Percentiles rank a stretch among this genome's conserved stretches.
These are phyloP conservation scores for Cardiospermum halicacabum DNA, from an alignment of 345 rosid species.

Conservation along the genomic window DNA sequence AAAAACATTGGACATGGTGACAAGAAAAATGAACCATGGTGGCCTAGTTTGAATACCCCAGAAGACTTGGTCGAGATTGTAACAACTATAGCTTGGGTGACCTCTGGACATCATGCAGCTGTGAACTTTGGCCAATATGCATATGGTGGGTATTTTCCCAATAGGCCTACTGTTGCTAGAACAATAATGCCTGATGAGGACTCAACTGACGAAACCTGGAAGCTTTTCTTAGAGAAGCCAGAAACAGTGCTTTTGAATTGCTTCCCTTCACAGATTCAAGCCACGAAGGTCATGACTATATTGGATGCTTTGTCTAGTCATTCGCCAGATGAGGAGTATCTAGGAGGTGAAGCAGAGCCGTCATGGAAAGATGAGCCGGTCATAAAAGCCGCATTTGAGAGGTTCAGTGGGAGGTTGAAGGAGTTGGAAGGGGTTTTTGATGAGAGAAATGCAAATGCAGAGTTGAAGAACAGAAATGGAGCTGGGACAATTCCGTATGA, in stretches of 20 bases:
- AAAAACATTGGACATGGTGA: slow-evolving; percentile 46
- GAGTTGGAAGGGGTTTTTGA: slow-evolving; percentile 32
- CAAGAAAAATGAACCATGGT: slow-evolving; percentile 44
- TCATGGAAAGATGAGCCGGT: slow-evolving; percentile 26
- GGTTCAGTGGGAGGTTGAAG: slow-evolving; percentile 27
- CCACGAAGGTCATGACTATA: slow-evolving; percentile 37
- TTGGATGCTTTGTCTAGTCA: slow-evolving; percentile 34
- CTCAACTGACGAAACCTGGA: slow-evolving; percentile 27
- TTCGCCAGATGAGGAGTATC: slow-evolving; percentile 49
- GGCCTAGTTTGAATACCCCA: slow-evolving; percentile 36
- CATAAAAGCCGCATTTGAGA: slow-evolving; percentile 29
- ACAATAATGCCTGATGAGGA: slow-evolving; percentile 40
- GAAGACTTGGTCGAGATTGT: slow-evolving; percentile 26
- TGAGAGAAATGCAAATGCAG: slow-evolving; percentile 23
- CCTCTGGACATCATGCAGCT: slow-evolving; percentile 47
- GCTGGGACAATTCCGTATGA: slow-evolving; percentile 35
- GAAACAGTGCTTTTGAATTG: slow-evolving; percentile 26
- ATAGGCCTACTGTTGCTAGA: slow-evolving; percentile 39
- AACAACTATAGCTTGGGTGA: slow-evolving; percentile 38
- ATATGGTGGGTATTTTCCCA: slow-evolving; percentile 43
- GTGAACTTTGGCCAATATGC: slow-evolving; percentile 57
- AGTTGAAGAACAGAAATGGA: slow-evolving; percentile 34
- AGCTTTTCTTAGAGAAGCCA: slow-evolving; percentile 28
- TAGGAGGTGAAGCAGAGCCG: slow-evolving; percentile 26
- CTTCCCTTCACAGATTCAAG: slow-evolving; percentile 46